These are phyloP conservation scores for Euphorbia corollata DNA, from an alignment of 441 rosid genomes.

Conservation along the genomic window DNA sequence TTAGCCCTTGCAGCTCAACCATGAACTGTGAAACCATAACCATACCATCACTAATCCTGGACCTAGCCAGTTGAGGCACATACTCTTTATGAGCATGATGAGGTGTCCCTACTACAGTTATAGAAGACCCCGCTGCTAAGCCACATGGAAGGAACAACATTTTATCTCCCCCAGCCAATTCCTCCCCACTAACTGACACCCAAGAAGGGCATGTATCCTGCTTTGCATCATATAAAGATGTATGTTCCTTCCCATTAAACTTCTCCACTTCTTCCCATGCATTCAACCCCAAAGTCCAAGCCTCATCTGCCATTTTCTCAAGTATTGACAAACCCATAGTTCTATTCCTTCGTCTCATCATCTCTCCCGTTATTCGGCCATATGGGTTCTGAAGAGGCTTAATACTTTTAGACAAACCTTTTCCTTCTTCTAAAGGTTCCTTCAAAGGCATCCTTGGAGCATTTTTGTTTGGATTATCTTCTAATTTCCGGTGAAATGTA, in stretches of 20 bases:
- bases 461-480: constrained; percentile 43
- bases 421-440: constrained; percentile 37
- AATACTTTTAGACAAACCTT: constrained; percentile 29
- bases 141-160: constrained; percentile 93
- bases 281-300: constrained; percentile 78
- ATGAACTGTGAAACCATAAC: constrained; percentile 85
- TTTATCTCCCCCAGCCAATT: constrained; percentile 49
- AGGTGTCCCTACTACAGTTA: constrained; percentile 82
- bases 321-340: constrained; percentile 51
- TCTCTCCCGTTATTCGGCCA: constrained; percentile 68
- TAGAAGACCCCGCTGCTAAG: constrained; percentile 83
- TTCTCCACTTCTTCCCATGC: constrained; percentile 81
- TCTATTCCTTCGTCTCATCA: constrained; percentile 60
- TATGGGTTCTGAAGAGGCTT: constrained; percentile 55
- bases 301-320: constrained; percentile 85
- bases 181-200: constrained; percentile 63
- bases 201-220: constrained; percentile 68
- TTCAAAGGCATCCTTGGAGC: constrained; percentile 51
- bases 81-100: constrained; percentile 67
- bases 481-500: constrained; percentile 53
- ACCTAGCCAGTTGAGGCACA: constrained; percentile 59
- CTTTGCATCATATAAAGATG: constrained; percentile 37
- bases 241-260: constrained; percentile 40
- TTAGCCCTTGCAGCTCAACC: constrained; percentile 89
- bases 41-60: constrained; percentile 39